A percentile compares a stretch with the other conserved stretches of the same genome.
Conservation (phyloP, 1,284 basidiomycete genomes). For the Papiliotrema nemorosa region DNA sequence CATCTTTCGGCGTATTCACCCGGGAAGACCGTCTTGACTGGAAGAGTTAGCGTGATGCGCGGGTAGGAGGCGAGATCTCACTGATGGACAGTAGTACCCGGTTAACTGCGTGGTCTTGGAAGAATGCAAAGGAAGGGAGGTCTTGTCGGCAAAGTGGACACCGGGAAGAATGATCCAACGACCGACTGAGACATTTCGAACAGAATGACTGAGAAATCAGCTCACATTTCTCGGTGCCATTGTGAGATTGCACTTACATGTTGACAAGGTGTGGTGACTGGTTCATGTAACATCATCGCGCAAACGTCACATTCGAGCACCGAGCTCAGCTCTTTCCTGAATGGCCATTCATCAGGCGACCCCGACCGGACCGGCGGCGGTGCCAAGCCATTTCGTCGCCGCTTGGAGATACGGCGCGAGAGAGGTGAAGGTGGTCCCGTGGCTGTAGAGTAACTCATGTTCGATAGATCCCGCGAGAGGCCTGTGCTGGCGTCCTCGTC, state of each 20-base stretch:
- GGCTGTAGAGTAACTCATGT: neutral
- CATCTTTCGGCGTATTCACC: slow-evolving; percentile 58
- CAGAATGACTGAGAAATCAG: slow-evolving; percentile 71
- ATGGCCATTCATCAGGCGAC: slow-evolving; percentile 32
- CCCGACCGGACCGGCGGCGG: neutral
- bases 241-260: slow-evolving; percentile 67
- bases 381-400: neutral
- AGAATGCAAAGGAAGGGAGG: slow-evolving; percentile 72
- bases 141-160: slow-evolving; percentile 83
- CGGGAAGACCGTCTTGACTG: slow-evolving; percentile 65
- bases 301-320: slow-evolving; percentile 90
- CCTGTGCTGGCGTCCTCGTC: neutral
- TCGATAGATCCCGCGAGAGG: neutral
- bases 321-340: slow-evolving; percentile 66
- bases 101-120: slow-evolving; percentile 67
- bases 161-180: slow-evolving; percentile 73
- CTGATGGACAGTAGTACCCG: slow-evolving; percentile 65
- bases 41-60: slow-evolving; percentile 2
- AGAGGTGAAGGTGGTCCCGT: neutral
- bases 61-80: slow-evolving; percentile 50
- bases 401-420: neutral
- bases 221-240: no score
- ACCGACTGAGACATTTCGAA: slow-evolving; percentile 77
- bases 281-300: slow-evolving; percentile 74
- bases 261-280: slow-evolving; percentile 88